These are phyloP conservation scores for Colletotrichum sp. DNA, from an alignment of 2,329 filamentous ascomycete genomes.

Conservation along the genomic window DNA sequence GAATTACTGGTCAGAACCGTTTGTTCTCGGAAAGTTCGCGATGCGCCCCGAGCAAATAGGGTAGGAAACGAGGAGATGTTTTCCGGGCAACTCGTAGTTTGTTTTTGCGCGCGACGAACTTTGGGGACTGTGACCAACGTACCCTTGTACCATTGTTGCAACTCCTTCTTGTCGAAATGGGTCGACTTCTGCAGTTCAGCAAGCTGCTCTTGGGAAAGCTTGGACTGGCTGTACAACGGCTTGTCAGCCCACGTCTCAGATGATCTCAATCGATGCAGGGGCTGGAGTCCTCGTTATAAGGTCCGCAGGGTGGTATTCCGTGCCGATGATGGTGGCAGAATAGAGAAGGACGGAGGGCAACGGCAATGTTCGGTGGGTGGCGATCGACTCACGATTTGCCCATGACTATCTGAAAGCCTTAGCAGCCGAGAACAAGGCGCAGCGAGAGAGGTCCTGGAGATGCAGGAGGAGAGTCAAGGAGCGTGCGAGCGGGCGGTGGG, in stretches of 20 bases:
- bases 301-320: not conserved
- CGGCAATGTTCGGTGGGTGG: not conserved
- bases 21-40: not conserved
- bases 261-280: not conserved
- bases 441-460: not conserved
- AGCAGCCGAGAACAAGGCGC: not conserved
- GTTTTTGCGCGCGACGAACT: not conserved
- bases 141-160: slow-evolving; percentile 99
- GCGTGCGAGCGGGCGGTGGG: not conserved
- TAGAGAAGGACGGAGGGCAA: not conserved
- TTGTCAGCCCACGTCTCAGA: not conserved
- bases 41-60: not conserved
- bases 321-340: not conserved
- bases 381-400: slow-evolving; percentile 49
- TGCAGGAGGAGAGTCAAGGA: not conserved
- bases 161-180: slow-evolving; percentile 99
- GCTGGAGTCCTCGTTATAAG: not conserved
- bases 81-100: not conserved
- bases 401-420: slow-evolving; percentile 32
- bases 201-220: slow-evolving; percentile 96
- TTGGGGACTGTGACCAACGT: slow-evolving; percentile 30
- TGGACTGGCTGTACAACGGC: slow-evolving; percentile 82
- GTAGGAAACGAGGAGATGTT: not conserved
- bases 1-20: slow-evolving; percentile 1
- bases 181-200: slow-evolving; percentile 94